These are phyloP conservation scores for Teratosphaeria pseudoeucalypti DNA, from an alignment of 2,329 filamentous ascomycete genomes.

Conservation along the genomic window DNA sequence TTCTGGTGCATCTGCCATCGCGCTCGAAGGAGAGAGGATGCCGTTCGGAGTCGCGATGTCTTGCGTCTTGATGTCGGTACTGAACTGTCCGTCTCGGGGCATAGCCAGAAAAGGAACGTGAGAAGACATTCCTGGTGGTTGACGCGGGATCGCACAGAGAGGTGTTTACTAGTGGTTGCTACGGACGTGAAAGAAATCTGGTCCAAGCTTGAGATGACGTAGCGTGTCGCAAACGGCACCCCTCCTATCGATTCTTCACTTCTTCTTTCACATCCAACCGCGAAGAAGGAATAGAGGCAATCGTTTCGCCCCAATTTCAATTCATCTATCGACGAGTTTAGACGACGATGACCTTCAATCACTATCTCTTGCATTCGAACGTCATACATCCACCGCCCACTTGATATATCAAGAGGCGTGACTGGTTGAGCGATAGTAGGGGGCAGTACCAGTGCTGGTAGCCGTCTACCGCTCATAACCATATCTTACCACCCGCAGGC, in stretches of 20 bases:
- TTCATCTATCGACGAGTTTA: too few relatives aligned
- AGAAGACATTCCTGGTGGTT: conserved; percentile 11
- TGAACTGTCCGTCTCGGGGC: conserved; percentile 19
- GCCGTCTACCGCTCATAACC: background rate
- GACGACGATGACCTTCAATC: too few relatives aligned
- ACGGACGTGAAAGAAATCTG: background rate
- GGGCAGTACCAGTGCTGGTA: background rate
- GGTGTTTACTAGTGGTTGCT: background rate
- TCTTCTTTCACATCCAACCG: too few relatives aligned
- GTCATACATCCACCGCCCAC: background rate
- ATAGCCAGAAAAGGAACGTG: conserved; percentile 22
- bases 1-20: conserved; percentile 5
- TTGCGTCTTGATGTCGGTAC: conserved; percentile 10
- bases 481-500: background rate
- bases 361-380: too few relatives aligned
- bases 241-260: too few relatives aligned
- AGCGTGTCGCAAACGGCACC: background rate
- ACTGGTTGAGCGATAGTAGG: background rate
- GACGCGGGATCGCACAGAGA: background rate
- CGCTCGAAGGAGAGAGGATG: conserved; percentile 2
- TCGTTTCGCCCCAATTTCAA: too few relatives aligned
- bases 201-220: background rate
- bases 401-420: background rate
- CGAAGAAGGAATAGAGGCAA: too few relatives aligned
- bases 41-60: conserved; percentile 6